phyloP scores from a whole-genome alignment of 345 rosid genomes.

The Rhizophora apiculata region DNA sequence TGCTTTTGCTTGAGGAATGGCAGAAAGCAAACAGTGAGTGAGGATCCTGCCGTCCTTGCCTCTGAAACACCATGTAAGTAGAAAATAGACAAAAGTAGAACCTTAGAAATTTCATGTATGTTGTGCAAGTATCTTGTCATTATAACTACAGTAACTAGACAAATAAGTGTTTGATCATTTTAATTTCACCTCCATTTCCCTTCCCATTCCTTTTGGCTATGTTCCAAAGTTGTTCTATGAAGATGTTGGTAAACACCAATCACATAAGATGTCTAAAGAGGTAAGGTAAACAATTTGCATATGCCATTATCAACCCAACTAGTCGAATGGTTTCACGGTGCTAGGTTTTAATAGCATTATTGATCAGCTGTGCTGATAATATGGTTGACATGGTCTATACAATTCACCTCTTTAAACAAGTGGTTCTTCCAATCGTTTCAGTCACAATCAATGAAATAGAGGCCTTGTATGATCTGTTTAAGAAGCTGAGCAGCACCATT shows the following conservation, averaged over 20 bases:
- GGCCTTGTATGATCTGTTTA: constrained; percentile 71
- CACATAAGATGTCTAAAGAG: too few species aligned
- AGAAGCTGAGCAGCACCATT: constrained; percentile 84
- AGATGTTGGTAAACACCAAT: too few species aligned
- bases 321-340: not conserved
- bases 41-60: constrained; percentile 65
- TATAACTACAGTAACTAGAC: too few species aligned
- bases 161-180: too few species aligned
- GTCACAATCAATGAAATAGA: constrained; percentile 79
- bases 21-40: constrained; percentile 44
- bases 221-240: too few species aligned
- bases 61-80: constrained; percentile 76
- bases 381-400: not conserved
- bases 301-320: not conserved
- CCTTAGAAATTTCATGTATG: too few species aligned
- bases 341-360: not conserved
- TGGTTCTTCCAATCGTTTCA: constrained; percentile 19
- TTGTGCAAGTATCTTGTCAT: too few species aligned
- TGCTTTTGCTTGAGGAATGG: constrained; percentile 40
- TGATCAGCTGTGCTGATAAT: not conserved
- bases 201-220: too few species aligned
- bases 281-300: too few species aligned
- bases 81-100: not conserved
- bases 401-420: constrained; percentile 1
- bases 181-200: too few species aligned